These are phyloP conservation scores for Pyrenula aspistea DNA, from an alignment of 495 filamentous ascomycete species.

Conservation along the genomic window DNA sequence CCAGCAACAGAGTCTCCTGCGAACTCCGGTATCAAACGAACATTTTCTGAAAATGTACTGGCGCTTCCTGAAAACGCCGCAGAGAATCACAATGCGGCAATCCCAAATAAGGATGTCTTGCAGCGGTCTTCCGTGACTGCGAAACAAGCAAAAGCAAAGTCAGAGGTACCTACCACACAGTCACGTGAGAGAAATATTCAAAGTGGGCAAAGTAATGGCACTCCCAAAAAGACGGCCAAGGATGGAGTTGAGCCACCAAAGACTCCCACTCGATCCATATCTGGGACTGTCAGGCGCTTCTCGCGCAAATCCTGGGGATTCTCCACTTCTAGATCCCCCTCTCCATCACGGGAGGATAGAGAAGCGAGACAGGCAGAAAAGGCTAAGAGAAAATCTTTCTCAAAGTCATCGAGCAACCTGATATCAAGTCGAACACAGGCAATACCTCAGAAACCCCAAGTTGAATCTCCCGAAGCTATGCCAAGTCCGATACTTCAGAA, in stretches of 20 bases:
- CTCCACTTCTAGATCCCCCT: slow-evolving; percentile 51
- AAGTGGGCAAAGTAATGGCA: slow-evolving; percentile 23
- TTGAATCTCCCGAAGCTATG: slow-evolving; percentile 17
- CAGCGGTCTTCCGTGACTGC: neutral
- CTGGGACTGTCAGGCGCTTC: slow-evolving; percentile 53
- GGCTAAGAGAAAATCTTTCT: slow-evolving; percentile 1
- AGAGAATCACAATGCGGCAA: neutral
- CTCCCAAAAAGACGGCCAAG: slow-evolving; percentile 21
- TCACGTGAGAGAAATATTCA: slow-evolving; percentile 16
- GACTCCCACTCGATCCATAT: slow-evolving; percentile 39
- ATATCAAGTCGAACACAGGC: slow-evolving; percentile 6
- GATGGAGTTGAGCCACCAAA: slow-evolving; percentile 19
- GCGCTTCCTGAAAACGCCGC: slow-evolving; percentile 2
- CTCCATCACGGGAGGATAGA: slow-evolving; percentile 30
- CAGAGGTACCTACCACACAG: neutral
- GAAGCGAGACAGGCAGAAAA: slow-evolving; percentile 10
- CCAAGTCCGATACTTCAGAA: slow-evolving; percentile 18
- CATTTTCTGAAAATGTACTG: slow-evolving; percentile 11
- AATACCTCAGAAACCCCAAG: slow-evolving; percentile 16
- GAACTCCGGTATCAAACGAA: slow-evolving; percentile 2
- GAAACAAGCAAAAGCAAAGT: neutral
- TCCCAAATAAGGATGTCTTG: neutral
- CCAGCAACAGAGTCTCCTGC: neutral
- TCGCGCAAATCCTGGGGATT: slow-evolving; percentile 57
- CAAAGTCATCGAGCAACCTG: slow-evolving; percentile 10